Conservation (phyloP, 106 monocot genomes). For the Dendrobium huoshanense region DNA sequence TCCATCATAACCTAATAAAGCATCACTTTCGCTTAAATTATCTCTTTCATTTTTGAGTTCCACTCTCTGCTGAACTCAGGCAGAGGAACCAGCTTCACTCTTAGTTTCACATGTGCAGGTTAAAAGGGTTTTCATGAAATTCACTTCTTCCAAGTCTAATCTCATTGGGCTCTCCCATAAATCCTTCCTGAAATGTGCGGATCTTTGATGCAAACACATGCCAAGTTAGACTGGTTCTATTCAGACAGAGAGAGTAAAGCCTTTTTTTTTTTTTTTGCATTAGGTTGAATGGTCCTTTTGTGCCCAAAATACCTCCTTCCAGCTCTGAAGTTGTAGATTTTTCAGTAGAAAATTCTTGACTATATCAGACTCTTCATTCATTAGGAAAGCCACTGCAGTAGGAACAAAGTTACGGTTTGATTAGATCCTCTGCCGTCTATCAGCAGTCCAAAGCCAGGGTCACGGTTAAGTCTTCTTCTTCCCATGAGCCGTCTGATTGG, state of each 20-base stretch:
- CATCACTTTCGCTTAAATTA: background rate
- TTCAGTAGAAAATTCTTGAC: no score
- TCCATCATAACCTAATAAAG: background rate
- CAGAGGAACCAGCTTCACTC: background rate
- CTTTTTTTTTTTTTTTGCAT: slow-evolving; percentile 31
- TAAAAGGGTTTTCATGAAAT: slow-evolving; percentile 62
- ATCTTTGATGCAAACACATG: slow-evolving; percentile 54
- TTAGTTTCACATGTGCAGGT: slow-evolving; percentile 34
- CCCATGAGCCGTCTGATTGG: background rate
- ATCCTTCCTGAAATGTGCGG: slow-evolving; percentile 43
- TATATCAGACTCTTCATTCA: background rate
- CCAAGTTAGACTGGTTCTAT: slow-evolving; percentile 38
- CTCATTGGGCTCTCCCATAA: slow-evolving; percentile 79
- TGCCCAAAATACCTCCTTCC: background rate
- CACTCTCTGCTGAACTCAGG: background rate
- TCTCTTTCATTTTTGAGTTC: background rate
- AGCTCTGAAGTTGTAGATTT: no score
- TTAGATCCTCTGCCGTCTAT: no score
- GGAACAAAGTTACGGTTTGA: no score
- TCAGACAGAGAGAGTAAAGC: slow-evolving; percentile 43
- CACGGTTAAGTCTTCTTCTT: no score
- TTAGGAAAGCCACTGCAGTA: no score
- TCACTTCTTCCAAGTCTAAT: slow-evolving; percentile 57
- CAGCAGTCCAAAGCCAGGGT: no score
- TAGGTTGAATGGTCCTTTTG: slow-evolving; percentile 31